Base-by-base conservation (phyloP, 148 eudicot species). In the Camellia granthamiana region DNA sequence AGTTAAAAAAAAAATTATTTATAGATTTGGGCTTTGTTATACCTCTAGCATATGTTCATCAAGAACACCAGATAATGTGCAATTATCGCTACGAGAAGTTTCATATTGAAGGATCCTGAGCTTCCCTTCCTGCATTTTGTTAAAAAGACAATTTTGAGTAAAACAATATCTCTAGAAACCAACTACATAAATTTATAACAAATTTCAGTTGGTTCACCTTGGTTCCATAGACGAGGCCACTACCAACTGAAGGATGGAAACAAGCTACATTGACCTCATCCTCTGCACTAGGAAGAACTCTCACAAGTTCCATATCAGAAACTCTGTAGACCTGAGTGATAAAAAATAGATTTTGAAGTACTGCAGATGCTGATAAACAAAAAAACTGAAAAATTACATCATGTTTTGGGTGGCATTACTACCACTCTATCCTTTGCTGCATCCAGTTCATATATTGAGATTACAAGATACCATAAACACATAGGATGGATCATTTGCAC, bases 181-280 rank as follows among this genome's bases (percentile, higher is more conserved):
- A 58, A 69, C 6, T 47, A 44, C 41, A 23, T 21, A 3, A 42
- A 66, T 21, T 52, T 3, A 10, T 19, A 68, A 18, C 18, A 67
- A 69, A n/a, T 46, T 44, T 47, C 51, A 58, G 44, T 69, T 74
- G 16, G 43, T 44, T 78, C 60, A 96, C 99, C 98, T 96, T 96
- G 61, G 99, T 96, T 84, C 99, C 99, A 87, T 96, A 96, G 56
- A 96, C 94, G 74, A 96, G 90, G 80, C 99, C 99, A 47, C 92
- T 88, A 9, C 99, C 99, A 69, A 92, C 93, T 60, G 89, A 88
- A 80, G 99, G 99, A 82, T 96, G 99, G 82, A 96, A 96, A 82
- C 97, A 96, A 83, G 99, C 99, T n/a, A 96, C 99, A 83, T 96
- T 96, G 77, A 96, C 99, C 88, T 96, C 99, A 87, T 96, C 99